Percentiles rank a stretch among this genome's conserved stretches.
phyloP scores from a whole-genome alignment of 176 grass and related monocot species.

The Aegilops umbellulata region DNA sequence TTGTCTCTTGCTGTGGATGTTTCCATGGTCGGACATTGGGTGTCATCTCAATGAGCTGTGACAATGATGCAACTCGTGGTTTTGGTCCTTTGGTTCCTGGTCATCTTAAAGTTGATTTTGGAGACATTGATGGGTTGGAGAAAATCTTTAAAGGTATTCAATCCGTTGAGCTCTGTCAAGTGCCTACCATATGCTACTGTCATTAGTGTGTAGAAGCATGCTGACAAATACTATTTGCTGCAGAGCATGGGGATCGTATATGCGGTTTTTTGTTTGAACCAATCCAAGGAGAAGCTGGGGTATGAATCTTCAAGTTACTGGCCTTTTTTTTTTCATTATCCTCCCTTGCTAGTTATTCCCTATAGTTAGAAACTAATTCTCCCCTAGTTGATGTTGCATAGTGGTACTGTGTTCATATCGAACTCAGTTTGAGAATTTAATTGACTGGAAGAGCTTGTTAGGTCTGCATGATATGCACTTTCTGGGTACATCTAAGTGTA shows the following conservation, averaged over 20 bases:
- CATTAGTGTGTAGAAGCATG: background rate
- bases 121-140: conserved; percentile 69
- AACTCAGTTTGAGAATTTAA: background rate
- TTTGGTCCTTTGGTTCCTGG: conserved; percentile 93
- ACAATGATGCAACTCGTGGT: conserved; percentile 90
- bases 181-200: background rate
- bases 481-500: background rate
- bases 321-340: conserved; percentile 1
- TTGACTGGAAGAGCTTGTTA: background rate
- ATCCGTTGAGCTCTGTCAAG: background rate
- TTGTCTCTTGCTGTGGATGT: conserved; percentile 97
- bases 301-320: conserved; percentile 42
- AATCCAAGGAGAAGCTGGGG: conserved; percentile 98
- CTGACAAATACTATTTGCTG: conserved; percentile 31
- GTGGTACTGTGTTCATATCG: background rate
- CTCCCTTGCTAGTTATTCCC: background rate
- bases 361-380: background rate
- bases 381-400: background rate
- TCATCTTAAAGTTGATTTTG: conserved; percentile 99
- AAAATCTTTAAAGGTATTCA: conserved; percentile 75
- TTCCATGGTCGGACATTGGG: conserved; percentile 93
- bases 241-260: conserved; percentile 77
- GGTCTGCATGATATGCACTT: background rate
- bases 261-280: conserved; percentile 98
- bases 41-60: conserved; percentile 95